Conservation (phyloP, 495 filamentous ascomycete genomes). For the Aspergillus panamensis region DNA sequence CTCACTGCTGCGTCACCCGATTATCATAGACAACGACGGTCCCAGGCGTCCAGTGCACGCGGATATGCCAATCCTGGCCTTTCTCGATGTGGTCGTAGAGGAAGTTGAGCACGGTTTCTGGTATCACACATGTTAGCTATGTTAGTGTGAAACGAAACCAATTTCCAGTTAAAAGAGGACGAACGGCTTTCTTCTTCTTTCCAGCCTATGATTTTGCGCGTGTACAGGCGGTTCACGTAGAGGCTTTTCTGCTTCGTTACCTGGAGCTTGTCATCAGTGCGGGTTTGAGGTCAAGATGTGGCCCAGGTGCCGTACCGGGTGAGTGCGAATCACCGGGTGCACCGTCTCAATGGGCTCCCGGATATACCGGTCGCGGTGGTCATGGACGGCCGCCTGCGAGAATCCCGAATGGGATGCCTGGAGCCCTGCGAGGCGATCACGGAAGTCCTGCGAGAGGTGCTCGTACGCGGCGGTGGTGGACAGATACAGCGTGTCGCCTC, state of each 20-base stretch:
- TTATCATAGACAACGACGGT: constrained; percentile 6
- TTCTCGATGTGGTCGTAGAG: constrained; percentile 2
- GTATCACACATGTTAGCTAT: neutral
- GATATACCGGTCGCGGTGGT: constrained; percentile 50
- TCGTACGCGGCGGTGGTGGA: constrained; percentile 61
- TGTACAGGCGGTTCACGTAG: neutral
- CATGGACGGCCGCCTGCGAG: constrained; percentile 56
- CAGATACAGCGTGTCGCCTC: constrained; percentile 63
- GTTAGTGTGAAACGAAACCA: too few relatives aligned
- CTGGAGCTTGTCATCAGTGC: too few relatives aligned
- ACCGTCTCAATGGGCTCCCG: constrained; percentile 36
- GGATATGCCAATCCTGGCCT: neutral
- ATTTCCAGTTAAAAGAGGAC: neutral
- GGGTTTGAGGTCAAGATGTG: too few relatives aligned
- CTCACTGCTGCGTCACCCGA: neutral
- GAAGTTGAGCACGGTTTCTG: neutral
- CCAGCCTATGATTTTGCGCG: neutral
- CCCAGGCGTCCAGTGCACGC: neutral
- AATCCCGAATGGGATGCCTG: constrained; percentile 59
- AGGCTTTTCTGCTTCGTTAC: neutral
- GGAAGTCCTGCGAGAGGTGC: constrained; percentile 54
- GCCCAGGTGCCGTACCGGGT: too few relatives aligned
- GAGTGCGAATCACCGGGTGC: constrained; percentile 11
- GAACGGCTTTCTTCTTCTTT: constrained; percentile 5
- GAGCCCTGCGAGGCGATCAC: constrained; percentile 58